phyloP scores from a whole-genome alignment of 176 grass and related monocot genomes.

The Lolium rigidum region DNA sequence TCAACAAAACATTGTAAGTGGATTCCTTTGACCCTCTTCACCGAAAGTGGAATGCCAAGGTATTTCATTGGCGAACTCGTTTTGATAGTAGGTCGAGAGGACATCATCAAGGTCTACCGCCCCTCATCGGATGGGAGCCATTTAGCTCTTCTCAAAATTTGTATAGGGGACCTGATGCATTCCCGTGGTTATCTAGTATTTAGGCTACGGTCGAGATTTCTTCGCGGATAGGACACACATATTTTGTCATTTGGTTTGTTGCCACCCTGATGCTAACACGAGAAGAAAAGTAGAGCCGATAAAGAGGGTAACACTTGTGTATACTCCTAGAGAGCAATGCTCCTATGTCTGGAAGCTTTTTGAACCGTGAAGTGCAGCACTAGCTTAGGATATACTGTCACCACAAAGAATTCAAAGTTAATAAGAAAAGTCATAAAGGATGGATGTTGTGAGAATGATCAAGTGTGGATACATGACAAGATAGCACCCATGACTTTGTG shows the following conservation, averaged over 20 bases:
- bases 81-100: too few species aligned
- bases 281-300: not conserved
- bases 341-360: not conserved
- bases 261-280: not conserved
- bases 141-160: too few species aligned
- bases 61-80: too few species aligned
- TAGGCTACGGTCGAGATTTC: too few species aligned
- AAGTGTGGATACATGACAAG: constrained; percentile 3
- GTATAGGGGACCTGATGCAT: too few species aligned
- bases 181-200: too few species aligned
- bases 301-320: not conserved
- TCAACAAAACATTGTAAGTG: too few species aligned
- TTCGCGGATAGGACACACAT: too few species aligned
- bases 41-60: too few species aligned
- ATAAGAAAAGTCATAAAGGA: not conserved
- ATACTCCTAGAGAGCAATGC: not conserved
- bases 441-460: not conserved
- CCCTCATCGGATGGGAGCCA: too few species aligned
- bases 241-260: not conserved
- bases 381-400: not conserved
- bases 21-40: too few species aligned
- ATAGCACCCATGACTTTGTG: not conserved
- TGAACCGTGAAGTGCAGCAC: not conserved
- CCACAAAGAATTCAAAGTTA: not conserved
- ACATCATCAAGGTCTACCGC: too few species aligned